Base-by-base conservation (phyloP, 495 filamentous ascomycete genomes). In the Filosporella fistucella region DNA sequence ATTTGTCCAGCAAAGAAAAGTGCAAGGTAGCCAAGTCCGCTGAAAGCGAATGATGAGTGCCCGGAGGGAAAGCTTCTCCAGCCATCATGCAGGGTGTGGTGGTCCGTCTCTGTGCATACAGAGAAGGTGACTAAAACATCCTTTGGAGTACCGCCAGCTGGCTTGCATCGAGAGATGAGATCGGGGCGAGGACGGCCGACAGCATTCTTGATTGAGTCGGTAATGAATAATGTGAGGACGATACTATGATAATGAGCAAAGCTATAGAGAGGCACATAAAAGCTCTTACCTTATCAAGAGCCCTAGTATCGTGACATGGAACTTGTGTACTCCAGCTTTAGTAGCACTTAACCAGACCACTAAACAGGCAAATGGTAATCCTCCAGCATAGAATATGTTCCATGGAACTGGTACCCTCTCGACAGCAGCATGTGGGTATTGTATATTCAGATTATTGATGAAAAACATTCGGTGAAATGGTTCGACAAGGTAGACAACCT, bases 11-110 rank as follows among this genome's bases (percentile, higher is more conserved):
- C 79, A 17, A 91, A 62, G 62, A 89, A 96, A 58, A 95, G 67
- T 2, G 82, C 76, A 20, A 96, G 57, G 59, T 89, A 96, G 0
- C 91, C 91, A 16, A 97, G 67, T 0, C 91, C 91, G 47, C 75
- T 77, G 56, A 96, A 97, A 0, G 89, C 78, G 52, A 95, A 93
- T 58, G 81, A 86, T 44, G 80, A 85, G 60, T 97, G 91, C 2
- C 91, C 91, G 43, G 83, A 89, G 3, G 91, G 91, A 52, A 96
- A 97, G 39, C 85, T 90, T 32, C 91, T 80, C 85, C 89, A 97
- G 7, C 91, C 91, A 61, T 97, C 91, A 52, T 96, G 87, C 2
- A 97, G 70, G 3, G 74, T 79, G 56, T 91, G 88, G 49, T 84
- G 78, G 52, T 84, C 68, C 0, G 77, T 74, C 62, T 95, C 77